phyloP scores from a whole-genome alignment of 768 basidiomycete genomes.

The Xerocomellus amylosporus region DNA sequence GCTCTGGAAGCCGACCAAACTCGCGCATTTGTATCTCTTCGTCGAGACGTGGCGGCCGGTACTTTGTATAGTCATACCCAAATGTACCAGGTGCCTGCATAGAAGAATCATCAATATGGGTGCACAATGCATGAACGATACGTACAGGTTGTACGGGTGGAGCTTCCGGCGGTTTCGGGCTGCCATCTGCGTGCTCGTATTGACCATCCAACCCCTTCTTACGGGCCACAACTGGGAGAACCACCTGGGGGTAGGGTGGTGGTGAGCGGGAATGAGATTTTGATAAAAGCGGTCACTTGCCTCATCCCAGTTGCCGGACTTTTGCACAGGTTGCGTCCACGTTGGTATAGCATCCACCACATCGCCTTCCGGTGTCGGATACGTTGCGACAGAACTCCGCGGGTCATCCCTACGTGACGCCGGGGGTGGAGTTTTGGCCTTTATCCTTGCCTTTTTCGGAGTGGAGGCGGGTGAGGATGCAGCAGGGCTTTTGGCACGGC shows the following conservation, averaged over 20 bases:
- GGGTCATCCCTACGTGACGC: slow-evolving; percentile 40
- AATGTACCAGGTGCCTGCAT: slow-evolving; percentile 78
- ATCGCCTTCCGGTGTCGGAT: slow-evolving; percentile 58
- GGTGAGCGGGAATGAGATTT: slow-evolving; percentile 6
- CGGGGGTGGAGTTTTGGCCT: slow-evolving; percentile 33
- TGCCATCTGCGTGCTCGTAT: slow-evolving; percentile 70
- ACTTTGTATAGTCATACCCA: slow-evolving; percentile 72
- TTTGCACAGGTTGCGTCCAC: slow-evolving; percentile 73
- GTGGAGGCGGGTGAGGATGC: slow-evolving; percentile 37
- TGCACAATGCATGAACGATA: slow-evolving; percentile 6
- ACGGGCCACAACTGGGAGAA: slow-evolving; percentile 79
- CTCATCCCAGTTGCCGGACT: slow-evolving; percentile 82
- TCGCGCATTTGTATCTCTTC: slow-evolving; percentile 64
- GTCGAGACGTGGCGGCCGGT: slow-evolving; percentile 46
- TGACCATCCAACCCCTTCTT: slow-evolving; percentile 75
- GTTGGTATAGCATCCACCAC: slow-evolving; percentile 74
- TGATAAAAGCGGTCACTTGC: slow-evolving; percentile 36
- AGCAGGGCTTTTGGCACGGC: slow-evolving; percentile 47
- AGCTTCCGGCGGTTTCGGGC: slow-evolving; percentile 46
- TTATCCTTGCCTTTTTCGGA: slow-evolving; percentile 41
- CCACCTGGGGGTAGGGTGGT: slow-evolving; percentile 49
- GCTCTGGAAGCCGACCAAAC: slow-evolving; percentile 47
- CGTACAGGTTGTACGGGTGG: slow-evolving; percentile 56
- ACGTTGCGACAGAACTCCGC: slow-evolving; percentile 61
- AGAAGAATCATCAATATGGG: slow-evolving; percentile 4